Conservation (phyloP, 2,329 filamentous ascomycete species). For the Talaromyces sp. region DNA sequence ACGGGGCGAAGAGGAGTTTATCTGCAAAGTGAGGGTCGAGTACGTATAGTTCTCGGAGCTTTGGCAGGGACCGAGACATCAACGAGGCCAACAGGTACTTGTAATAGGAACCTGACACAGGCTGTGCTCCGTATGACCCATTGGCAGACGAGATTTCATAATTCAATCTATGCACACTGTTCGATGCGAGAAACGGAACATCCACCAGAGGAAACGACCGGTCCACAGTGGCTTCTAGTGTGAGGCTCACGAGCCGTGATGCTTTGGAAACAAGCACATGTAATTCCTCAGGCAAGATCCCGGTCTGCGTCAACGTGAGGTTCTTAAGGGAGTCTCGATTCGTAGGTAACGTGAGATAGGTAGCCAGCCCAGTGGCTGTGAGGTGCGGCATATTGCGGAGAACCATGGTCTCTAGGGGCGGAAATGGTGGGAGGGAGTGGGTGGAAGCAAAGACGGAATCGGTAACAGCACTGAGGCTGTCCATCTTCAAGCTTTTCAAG, state of each 20-base stretch:
- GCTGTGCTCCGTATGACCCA: slow-evolving; percentile 53
- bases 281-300: slow-evolving; percentile 48
- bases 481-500: slow-evolving; percentile 71
- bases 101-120: slow-evolving; percentile 64
- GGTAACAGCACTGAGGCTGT: slow-evolving; percentile 64
- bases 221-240: slow-evolving; percentile 53
- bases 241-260: slow-evolving; percentile 43
- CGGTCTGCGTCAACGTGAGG: slow-evolving; percentile 68
- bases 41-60: slow-evolving; percentile 74
- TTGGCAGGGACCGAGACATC: slow-evolving; percentile 68
- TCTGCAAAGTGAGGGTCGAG: slow-evolving; percentile 81
- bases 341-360: slow-evolving; percentile 61
- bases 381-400: slow-evolving; percentile 68
- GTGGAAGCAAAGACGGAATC: slow-evolving; percentile 70
- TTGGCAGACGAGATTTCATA: slow-evolving; percentile 68
- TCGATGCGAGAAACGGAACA: slow-evolving; percentile 63
- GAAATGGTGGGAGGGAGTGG: slow-evolving; percentile 66
- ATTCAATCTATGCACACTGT: slow-evolving; percentile 66
- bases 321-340: slow-evolving; percentile 60
- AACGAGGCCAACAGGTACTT: slow-evolving; percentile 81
- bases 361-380: slow-evolving; percentile 65
- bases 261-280: slow-evolving; percentile 40
- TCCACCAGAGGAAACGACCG: slow-evolving; percentile 53
- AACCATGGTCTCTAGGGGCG: slow-evolving; percentile 67
- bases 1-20: slow-evolving; percentile 67